A percentile compares a stretch with the other conserved stretches of the same genome.
Conservation (phyloP, 208 protist genomes). For the Acanthamoeba castellanii region DNA sequence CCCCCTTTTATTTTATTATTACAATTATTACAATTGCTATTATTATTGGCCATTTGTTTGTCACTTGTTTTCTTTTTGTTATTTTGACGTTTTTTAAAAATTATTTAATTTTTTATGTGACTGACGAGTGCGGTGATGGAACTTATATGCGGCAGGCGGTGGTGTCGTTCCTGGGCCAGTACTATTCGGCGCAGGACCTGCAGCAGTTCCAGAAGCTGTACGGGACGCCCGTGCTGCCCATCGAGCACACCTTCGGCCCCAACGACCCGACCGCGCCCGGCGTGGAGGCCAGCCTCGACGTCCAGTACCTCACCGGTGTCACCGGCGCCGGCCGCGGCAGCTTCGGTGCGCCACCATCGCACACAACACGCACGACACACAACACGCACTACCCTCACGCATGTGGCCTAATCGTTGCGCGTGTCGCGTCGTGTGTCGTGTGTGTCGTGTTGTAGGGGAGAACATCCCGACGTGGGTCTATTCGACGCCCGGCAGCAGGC, state of each 20-base stretch:
- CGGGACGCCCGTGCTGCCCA: neutral
- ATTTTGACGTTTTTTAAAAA: no score
- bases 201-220: neutral
- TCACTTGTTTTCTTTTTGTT: no score
- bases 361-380: no score
- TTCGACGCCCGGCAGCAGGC: neutral
- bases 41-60: no score
- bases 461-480: constrained; percentile 41
- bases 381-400: no score
- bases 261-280: neutral
- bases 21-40: neutral
- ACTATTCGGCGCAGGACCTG: neutral
- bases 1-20: neutral
- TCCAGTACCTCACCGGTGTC: constrained; percentile 26
- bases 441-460: neutral
- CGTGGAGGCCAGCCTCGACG: constrained; percentile 12
- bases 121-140: neutral
- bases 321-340: neutral
- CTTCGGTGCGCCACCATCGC: neutral
- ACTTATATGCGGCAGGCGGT: neutral
- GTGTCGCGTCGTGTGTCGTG: no score
- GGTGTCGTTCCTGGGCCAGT: constrained; percentile 19
- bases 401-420: no score
- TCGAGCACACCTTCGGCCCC: neutral
- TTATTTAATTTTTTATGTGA: no score